Evolutionary conservation across 305 asterid species (phyloP), one percentile per base, ranked within the genome.

Genomic region (Striga hermonthica): DNA sequence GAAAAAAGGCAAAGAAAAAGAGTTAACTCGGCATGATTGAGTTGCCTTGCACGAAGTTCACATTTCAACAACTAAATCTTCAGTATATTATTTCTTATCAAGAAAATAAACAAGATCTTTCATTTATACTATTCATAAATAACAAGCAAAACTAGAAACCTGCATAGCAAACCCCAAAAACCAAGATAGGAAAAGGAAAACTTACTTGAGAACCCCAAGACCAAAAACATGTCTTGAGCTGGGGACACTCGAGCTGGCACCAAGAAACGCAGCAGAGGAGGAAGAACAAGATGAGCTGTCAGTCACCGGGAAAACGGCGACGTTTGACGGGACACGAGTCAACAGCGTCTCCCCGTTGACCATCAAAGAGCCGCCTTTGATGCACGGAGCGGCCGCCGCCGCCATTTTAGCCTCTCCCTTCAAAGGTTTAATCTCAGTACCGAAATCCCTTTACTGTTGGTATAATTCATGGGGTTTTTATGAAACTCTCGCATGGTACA

Each of bases 221-320:
- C 75, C 63, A 70, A 79, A 79, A 67, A 79, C 81, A 66, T 73
- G 84, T 71, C 84, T 71, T 0, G 81, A 76, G 57, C 79, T 65
- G 54, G 66, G 74, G 31, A 60, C 9, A 38, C 49, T 60, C 37
- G 84, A 79, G 65, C 64, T 60, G 12, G 81, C 84, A 64, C 84
- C 84, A 68, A 79, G 3, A 64, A 76, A 79, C 39, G 73, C 79
- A 14, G 80, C 80, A 59, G 72, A 53, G 37, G 64, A 44, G 36
- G 57, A 52, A 68, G 31, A 22, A 22, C 76, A 56, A 22, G 72
- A 16, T 7, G 28, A 37, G 4, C 66, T 72, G 11, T 68, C 84
- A 52, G 47, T 38, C 53, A 71, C 69, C 60, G 81, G 79, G 49
- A 52, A 71, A 71, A 79, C 75, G 61, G 14, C 69, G 73, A 76